Conservation (phyloP, 139 green algal genomes). For the Chlorella vulgaris region DNA sequence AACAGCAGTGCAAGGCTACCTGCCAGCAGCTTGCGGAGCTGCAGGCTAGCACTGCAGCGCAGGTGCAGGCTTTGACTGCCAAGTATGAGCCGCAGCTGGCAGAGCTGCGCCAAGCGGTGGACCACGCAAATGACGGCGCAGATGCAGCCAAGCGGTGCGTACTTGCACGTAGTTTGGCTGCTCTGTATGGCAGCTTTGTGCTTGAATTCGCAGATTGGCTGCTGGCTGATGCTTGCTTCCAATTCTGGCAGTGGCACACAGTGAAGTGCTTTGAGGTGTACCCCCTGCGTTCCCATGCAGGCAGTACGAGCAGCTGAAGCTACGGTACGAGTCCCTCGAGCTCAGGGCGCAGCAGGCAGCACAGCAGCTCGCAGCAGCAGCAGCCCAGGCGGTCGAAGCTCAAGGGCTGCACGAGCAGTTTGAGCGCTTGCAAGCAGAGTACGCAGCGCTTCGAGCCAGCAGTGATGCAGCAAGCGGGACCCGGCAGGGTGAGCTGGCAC, state of each 20-base stretch:
- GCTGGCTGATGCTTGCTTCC: no score
- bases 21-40: conserved; percentile 12
- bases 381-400: neutral
- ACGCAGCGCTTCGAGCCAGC: conserved; percentile 14
- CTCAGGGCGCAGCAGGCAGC: conserved; percentile 23
- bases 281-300: no score
- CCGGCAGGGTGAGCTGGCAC: conserved; percentile 39
- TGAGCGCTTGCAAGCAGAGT: conserved; percentile 25
- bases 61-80: neutral
- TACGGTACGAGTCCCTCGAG: conserved; percentile 54
- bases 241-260: no score
- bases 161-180: no score
- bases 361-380: conserved; percentile 11
- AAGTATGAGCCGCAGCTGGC: conserved; percentile 29
- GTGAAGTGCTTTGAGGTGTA: no score
- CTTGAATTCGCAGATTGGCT: neutral
- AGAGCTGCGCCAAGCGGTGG: conserved; percentile 6
- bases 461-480: neutral
- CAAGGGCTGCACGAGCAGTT: conserved; percentile 4
- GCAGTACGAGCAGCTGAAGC: conserved; percentile 39
- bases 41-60: neutral
- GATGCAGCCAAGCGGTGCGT: conserved; percentile 37
- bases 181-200: neutral
- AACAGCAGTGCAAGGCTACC: neutral
- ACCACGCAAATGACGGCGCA: conserved; percentile 7